Evolutionary conservation across 2,329 filamentous ascomycete species (phyloP).

Genomic region (Fusarium acutatum): DNA sequence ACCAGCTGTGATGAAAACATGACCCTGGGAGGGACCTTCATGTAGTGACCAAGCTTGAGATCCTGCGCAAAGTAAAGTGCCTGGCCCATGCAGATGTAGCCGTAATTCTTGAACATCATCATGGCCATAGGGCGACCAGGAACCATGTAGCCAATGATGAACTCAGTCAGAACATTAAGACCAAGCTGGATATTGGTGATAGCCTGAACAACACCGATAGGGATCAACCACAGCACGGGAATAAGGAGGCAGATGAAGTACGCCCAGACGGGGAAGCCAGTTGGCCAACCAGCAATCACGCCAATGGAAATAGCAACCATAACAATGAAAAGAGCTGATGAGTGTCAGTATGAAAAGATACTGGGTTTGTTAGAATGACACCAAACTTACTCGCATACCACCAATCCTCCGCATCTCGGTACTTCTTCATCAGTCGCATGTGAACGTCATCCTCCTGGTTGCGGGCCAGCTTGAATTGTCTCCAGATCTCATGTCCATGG

Average conservation of each 20-base stretch:
- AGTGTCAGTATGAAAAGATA: slow-evolving; percentile 11
- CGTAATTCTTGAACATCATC: slow-evolving; percentile 83
- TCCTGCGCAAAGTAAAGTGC: slow-evolving; percentile 72
- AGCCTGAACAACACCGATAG: slow-evolving; percentile 68
- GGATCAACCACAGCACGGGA: slow-evolving; percentile 66
- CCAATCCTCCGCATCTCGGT: slow-evolving; percentile 67
- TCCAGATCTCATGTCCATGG: slow-evolving; percentile 63
- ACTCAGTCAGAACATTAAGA: slow-evolving; percentile 77
- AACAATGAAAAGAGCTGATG: slow-evolving; percentile 55
- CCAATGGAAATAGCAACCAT: slow-evolving; percentile 65
- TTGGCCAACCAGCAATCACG: slow-evolving; percentile 64
- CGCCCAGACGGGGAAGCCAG: slow-evolving; percentile 66
- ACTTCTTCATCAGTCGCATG: slow-evolving; percentile 70
- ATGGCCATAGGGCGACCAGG: slow-evolving; percentile 75
- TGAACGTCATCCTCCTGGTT: slow-evolving; percentile 67
- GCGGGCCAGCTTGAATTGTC: slow-evolving; percentile 63
- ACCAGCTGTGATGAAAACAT: slow-evolving; percentile 69
- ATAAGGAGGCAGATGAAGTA: slow-evolving; percentile 66
- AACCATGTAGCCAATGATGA: slow-evolving; percentile 77
- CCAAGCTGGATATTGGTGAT: slow-evolving; percentile 71
- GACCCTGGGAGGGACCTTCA: slow-evolving; percentile 69
- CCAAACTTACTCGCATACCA: slow-evolving; percentile 63
- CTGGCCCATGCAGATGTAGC: slow-evolving; percentile 73
- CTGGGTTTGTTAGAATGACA: slow-evolving; percentile 39
- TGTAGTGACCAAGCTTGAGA: slow-evolving; percentile 75